Evolutionary conservation across 2,329 filamentous ascomycete species (phyloP), one percentile per base, ranked within the genome.

Genomic region (Rugonectria rugulosa): DNA sequence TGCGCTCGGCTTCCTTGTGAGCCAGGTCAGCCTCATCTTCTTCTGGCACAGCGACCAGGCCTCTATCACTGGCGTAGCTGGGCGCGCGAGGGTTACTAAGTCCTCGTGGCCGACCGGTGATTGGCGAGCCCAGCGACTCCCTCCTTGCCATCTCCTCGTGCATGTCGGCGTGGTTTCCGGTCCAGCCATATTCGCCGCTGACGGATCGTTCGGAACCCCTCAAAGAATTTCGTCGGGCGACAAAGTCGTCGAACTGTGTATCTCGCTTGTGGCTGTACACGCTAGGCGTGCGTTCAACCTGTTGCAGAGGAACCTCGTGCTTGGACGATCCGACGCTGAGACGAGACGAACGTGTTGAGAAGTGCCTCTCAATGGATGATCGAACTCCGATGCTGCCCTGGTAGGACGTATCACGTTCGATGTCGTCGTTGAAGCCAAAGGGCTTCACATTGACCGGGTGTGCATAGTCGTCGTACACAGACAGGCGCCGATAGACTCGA

Each of bases 401-500:
- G 51, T 68, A 69, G 36, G 65, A 64, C 15, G 44, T 63, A 32
- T 70, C 65, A n/a, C 62, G 61, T 20, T 73, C 64, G 15, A 68
- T 20, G 24, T 61, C 65, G 55, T 75, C 72, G 60, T 66, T 71
- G 70, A 77, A 82, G 36, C 80, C 79, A 62, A 76, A 82, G 14
- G 73, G 69, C 60, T 82, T 82, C 56, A 78, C 72, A 68, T 83
- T 81, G 56, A 75, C 70, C 8, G 81, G 76, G 32, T 80, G 73
- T 56, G 77, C 71, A 60, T 84, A 81, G 60, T 81, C 77, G 62
- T 84, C 79, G 64, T 81, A 80, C 24, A 73, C 66, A 17, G 77
- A 69, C 11, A 83, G 70, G 14, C 79, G 77, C 45, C 77, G 78
- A 69, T 82, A 83, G 23, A 72, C 75, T 43, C 73, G 62, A 46